Evolutionary conservation across 345 rosid species (phyloP).

Genomic region (Xanthoceras sorbifolium): DNA sequence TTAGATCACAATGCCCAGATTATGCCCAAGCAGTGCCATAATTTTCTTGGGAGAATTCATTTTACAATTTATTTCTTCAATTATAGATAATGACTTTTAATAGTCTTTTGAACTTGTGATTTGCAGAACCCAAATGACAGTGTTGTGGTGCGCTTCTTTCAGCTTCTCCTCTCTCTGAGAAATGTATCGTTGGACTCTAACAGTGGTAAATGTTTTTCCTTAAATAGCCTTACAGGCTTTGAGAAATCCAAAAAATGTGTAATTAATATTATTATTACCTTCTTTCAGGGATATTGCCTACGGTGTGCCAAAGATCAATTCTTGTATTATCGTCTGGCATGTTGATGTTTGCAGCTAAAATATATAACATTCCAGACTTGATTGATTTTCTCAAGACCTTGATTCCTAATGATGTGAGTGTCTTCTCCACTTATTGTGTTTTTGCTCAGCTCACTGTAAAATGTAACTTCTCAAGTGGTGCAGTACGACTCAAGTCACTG

Average conservation of each 20-base stretch:
- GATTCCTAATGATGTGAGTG: conserved; percentile 65
- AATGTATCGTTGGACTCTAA: conserved; percentile 52
- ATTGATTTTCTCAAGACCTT: conserved; percentile 56
- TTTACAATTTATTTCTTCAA: neutral
- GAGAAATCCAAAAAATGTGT: conserved; percentile 16
- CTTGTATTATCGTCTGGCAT: conserved; percentile 59
- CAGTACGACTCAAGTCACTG: neutral
- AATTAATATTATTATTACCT: conserved; percentile 15
- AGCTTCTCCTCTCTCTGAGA: conserved; percentile 76
- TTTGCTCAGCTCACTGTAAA: neutral
- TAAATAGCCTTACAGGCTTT: conserved; percentile 14
- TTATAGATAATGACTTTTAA: neutral
- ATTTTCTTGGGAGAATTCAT: too few species aligned
- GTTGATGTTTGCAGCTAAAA: conserved; percentile 80
- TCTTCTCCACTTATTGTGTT: neutral
- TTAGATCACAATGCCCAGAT: too few species aligned
- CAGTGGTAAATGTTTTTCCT: conserved; percentile 49
- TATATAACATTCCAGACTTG: conserved; percentile 61
- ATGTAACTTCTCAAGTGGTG: neutral
- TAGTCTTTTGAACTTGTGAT: conserved; percentile 13
- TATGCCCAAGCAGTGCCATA: too few species aligned
- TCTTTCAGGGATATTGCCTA: conserved; percentile 56
- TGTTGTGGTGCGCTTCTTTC: conserved; percentile 71
- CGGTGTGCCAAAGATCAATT: conserved; percentile 64
- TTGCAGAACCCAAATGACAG: conserved; percentile 68